Base-by-base conservation (phyloP, 495 filamentous ascomycete genomes). In the Cercophora scortea region DNA sequence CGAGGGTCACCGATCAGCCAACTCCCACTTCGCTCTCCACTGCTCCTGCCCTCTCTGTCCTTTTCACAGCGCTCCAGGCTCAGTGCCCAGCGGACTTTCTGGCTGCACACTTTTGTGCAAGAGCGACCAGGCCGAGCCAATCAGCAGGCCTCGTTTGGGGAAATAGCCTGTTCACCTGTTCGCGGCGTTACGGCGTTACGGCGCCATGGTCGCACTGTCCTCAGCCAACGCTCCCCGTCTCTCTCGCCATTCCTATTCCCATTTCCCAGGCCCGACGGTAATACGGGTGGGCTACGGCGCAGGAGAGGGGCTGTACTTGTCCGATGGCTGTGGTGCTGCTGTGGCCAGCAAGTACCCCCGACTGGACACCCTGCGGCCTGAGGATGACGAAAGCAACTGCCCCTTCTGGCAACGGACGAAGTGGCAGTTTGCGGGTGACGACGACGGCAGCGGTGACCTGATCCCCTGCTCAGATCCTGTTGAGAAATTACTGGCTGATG, bases 371-470 rank as follows among this genome's bases (percentile, higher is more conserved):
- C 62, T 62, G 63, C 63, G 63, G 63, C 56, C 63, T 61, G 58
- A 63, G 63, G 63, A 49, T 66, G 60, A 66, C 63, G 63, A 65
- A 49, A 47, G 40, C 63, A 50, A 34, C 59, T 61, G 56, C 62
- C 60, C 45, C 17, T 58, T 65, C 42, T 25, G 62, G 57, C 15
- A 51, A 40, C n/a, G 32, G 39, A 32, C 10, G 34, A 43, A 19
- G 17, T 19, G 16, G 42, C 32, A n/a, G 13, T 38, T 10, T 10
- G 36, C 10, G 32, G 40, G 32, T 36, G 35, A 18, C 49, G 51
- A 51, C 43, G 51, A 57, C 46, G 49, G 49, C 15, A 43, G 15
- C 32, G 45, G 39, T 44, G 42, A 52, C 25, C 46, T 9, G 43
- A 35, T 16, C 42, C 43, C 53, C 45, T n/a, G 12, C 13, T 18